Conservation (phyloP, 1,139 yeast genomes). For the Candida glucosophila region DNA sequence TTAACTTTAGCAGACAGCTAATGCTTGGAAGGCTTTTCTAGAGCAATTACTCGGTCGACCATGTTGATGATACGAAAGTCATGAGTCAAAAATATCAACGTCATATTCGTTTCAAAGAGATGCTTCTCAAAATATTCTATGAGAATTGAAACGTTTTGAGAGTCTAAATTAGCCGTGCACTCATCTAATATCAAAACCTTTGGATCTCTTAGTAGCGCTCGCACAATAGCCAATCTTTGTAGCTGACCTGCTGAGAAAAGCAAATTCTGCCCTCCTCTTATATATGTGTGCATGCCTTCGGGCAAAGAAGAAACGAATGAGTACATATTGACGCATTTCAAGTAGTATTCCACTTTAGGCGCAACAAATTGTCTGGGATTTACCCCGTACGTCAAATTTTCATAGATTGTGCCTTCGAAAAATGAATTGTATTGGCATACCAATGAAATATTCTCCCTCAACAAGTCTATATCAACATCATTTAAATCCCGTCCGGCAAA, state of each 20-base stretch:
- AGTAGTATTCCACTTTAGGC: constrained; percentile 28
- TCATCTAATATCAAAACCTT: constrained; percentile 64
- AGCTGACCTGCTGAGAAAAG: constrained; percentile 76
- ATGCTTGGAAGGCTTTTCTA: too few species aligned
- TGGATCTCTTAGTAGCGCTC: constrained; percentile 62
- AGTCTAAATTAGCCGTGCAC: constrained; percentile 72
- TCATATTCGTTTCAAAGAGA: constrained; percentile 23
- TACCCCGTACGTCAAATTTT: constrained; percentile 61
- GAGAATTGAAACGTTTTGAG: too few species aligned
- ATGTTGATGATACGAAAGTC: constrained; percentile 45
- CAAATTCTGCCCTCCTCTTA: constrained; percentile 51
- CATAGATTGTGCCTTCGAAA: constrained; percentile 59
- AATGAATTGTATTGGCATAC: constrained; percentile 65
- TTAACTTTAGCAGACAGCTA: too few species aligned
- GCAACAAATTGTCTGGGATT: constrained; percentile 16
- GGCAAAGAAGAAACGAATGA: constrained; percentile 47
- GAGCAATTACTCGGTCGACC: constrained; percentile 33
- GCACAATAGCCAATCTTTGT: constrained; percentile 67
- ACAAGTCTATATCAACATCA: constrained; percentile 34
- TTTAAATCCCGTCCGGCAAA: constrained; percentile 36
- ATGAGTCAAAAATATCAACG: constrained; percentile 53
- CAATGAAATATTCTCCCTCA: constrained; percentile 47
- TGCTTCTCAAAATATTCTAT: too few species aligned
- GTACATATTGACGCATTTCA: constrained; percentile 40
- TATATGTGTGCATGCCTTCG: constrained; percentile 44